Evolutionary conservation across 2,329 filamentous ascomycete genomes (phyloP), one percentile per base, ranked within the genome.

Genomic region (Botrytis medusae): DNA sequence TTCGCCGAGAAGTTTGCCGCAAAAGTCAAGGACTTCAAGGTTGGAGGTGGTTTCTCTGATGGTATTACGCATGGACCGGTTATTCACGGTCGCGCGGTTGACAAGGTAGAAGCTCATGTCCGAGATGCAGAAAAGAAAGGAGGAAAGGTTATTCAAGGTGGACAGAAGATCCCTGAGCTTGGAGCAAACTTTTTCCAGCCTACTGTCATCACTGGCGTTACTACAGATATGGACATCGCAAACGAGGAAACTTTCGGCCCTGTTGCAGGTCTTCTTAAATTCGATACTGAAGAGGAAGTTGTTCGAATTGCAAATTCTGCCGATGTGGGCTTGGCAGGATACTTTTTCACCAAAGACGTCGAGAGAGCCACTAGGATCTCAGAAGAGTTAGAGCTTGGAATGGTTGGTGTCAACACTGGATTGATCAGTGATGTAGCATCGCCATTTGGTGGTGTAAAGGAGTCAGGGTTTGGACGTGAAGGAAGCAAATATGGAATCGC

Each of bases 181-280:
- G 95, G 96, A 6, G 81, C 86, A 57, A 97, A 97, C 84, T 99
- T 97, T 85, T 97, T 92, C 84, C 89, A 94, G 79, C 94, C 93
- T 4, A 98, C 96, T 0, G 92, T 98, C 60, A 89, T 99, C 74
- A 91, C 92, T 16, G 93, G 92, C 75, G 95, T 97, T 91, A 97
- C 87, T 18, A 85, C 87, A 73, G 90, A 95, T 60, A 98, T 98
- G 96, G 87, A 89, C 74, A 87, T 98, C 77, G 91, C 93, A 7
- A 85, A 85, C 1, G 95, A 98, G 83, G 96, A 99, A 86, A 99
- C 95, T 0, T 99, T 99, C 81, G 96, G 96, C 0, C 96, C 96
- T 4, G 92, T 98, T 0, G 95, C 95, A 0, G 95, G 93, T 0
- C 83, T 98, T 22, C 98, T 98, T 85, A 88, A 90, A 67, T 99